Evolutionary conservation across 2,329 filamentous ascomycete species (phyloP).

Genomic region (Neopestalotiopsis rosae): DNA sequence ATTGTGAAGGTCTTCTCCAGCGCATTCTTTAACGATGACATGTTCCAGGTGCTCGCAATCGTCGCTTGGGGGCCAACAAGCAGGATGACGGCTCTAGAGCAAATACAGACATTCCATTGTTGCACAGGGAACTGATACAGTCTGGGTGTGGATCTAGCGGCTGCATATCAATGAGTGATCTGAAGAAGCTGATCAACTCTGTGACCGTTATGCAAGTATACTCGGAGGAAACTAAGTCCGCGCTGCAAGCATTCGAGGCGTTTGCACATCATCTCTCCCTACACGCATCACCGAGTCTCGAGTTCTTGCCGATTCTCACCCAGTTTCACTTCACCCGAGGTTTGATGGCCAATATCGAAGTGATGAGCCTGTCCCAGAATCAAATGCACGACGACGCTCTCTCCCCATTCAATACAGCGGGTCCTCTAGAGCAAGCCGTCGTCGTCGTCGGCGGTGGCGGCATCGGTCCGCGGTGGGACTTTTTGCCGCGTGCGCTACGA

Average conservation of each 20-base stretch:
- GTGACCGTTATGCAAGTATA: neutral
- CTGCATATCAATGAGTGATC: constrained; percentile 18
- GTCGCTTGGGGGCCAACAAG: neutral
- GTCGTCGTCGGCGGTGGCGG: neutral
- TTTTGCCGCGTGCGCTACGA: constrained; percentile 21
- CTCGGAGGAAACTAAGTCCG: neutral
- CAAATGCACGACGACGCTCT: constrained; percentile 24
- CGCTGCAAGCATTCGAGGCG: neutral
- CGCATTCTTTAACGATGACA: neutral
- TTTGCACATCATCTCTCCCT: constrained; percentile 22
- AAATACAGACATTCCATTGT: neutral
- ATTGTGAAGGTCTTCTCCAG: neutral
- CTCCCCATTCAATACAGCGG: constrained; percentile 20
- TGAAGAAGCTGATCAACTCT: constrained; percentile 11
- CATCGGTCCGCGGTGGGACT: constrained; percentile 14
- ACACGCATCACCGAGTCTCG: constrained; percentile 19
- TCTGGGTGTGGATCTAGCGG: neutral
- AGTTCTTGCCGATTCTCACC: constrained; percentile 24
- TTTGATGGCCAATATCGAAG: constrained; percentile 22
- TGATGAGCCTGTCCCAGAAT: constrained; percentile 20
- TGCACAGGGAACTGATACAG: neutral
- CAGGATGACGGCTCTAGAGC: no score
- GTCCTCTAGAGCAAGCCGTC: neutral
- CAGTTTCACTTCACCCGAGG: constrained; percentile 26
- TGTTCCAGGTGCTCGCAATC: neutral